Evolutionary conservation across 2,329 filamentous ascomycete genomes (phyloP), one percentile per base, ranked within the genome.

Genomic region (Trichoderma atrobrunneum): DNA sequence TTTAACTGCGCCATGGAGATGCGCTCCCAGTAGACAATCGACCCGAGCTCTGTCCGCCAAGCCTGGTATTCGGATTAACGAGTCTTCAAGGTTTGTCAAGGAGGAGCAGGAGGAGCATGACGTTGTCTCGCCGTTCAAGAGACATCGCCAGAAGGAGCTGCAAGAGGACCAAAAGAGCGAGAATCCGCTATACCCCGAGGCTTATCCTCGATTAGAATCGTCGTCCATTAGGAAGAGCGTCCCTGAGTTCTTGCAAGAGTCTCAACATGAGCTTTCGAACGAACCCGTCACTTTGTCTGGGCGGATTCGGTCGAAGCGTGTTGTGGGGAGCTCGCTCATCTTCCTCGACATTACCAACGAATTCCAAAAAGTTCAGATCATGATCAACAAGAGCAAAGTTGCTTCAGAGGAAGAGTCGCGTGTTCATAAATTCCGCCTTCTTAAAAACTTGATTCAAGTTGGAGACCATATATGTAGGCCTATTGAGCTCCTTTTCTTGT

Each of bases 401-500:
- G 74, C 82, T 72, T 73, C 75, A 67, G 76, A 76, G 72, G 76
- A 81, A 62, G 79, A 81, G 32, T 76, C 83, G 56, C 80, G 80
- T 43, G 74, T 77, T 30, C 78, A 81, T 48, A 80, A 82, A 51
- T 90, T 91, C 76, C 91, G 88, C 77, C 80, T 87, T 51, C 88
- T 92, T 74, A 87, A 88, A 74, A 89, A 89, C 74, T 81, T 93
- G 70, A 85, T 95, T 62, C 89, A 92, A 75, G 89, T 92, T 76
- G 96, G 96, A 74, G 96, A 98, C 83, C 91, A 93, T 79, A 90
- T 95, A 79, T 91, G 92, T 94, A 87, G 84, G 92, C 78, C 86
- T 74, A 74, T 75, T 75, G 48, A 73, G 63, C 32, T 63, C 68
- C 26, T 61, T 64, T n/a, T 54, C 24, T 8, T 18, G 63, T 72